Conservation (phyloP, 208 protist species). For the Lotmaria passim region DNA sequence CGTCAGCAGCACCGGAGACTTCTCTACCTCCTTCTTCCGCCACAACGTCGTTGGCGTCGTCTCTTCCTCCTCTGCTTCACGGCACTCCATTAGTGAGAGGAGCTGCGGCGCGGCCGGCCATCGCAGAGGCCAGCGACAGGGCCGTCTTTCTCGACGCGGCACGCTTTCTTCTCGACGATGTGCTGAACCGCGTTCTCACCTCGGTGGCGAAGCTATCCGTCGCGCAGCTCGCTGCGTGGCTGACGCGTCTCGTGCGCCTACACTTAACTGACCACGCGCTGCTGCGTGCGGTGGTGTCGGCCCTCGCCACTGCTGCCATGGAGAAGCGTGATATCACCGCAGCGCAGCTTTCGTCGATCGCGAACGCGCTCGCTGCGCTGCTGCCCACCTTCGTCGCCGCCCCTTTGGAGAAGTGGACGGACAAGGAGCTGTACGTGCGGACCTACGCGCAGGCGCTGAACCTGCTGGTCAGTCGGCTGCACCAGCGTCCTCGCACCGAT, state of each 20-base stretch:
- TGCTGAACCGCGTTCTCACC: constrained; percentile 21
- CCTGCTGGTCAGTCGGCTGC: constrained; percentile 18
- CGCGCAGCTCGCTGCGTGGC: constrained; percentile 62
- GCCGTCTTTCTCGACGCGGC: constrained; percentile 15
- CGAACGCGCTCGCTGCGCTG: constrained; percentile 18
- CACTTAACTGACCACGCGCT: constrained; percentile 37
- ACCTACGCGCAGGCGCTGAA: constrained; percentile 12
- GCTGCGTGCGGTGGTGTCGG: constrained; percentile 32
- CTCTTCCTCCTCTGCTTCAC: not conserved
- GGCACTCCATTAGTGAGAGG: not conserved
- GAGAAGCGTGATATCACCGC: constrained; percentile 11
- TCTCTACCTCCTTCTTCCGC: too few relatives aligned
- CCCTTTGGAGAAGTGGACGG: not conserved
- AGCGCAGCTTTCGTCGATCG: constrained; percentile 50
- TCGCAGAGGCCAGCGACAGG: not conserved
- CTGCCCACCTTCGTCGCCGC: not conserved
- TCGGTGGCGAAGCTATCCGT: constrained; percentile 38
- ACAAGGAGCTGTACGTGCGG: constrained; percentile 26
- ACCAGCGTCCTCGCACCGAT: constrained; percentile 17
- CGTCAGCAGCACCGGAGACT: not conserved
- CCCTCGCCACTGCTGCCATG: constrained; percentile 8
- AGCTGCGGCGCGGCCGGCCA: not conserved
- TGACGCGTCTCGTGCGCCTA: constrained; percentile 46
- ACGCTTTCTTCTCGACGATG: constrained; percentile 23
- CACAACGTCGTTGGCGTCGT: too few relatives aligned